Base-by-base conservation (phyloP, 352 stramenopile species). In the Thraustotheca clavata region DNA sequence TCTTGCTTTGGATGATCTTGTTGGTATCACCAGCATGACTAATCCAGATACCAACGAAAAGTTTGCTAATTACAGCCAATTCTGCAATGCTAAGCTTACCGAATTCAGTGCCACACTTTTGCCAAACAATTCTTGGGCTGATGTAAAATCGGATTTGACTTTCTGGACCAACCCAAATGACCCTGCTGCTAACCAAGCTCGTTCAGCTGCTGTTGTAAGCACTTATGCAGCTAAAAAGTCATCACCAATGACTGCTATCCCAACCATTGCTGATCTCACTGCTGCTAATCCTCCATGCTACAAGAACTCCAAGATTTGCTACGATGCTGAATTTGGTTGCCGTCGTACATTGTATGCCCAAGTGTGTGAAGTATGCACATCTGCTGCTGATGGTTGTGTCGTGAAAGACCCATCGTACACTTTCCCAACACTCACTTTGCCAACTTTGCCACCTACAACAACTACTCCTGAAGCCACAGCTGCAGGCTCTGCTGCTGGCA, bases 91-190 rank as follows among this genome's bases (percentile, higher is more conserved):
- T 27, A 77, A 76, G 12, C 71, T 71, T 0, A 67, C 86, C 7
- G 78, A 89, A 67, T 88, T 80, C 62, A 52, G 43, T 31, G 43
- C 43, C 9, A 52, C 43, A 31, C 7, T 52, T 24, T 18, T 52
- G 43, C 43, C 43, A 24, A 52, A 52, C 43, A 52, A 52, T 31
- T 52, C 43, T 24, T 52, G 43, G 43, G 43, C 43, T 18, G 43
- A 52, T 7, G 43, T 52, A 24, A 26, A 2, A 11, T 26, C 11
- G 24, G n/a, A 24, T 31, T 24, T 52, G 11, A 52, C 43, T 2
- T 92, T 92, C 73, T 92, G 83, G 83, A 67, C 78, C 2, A 63
- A 88, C 34, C 79, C 83, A 31, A 60, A 79, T 1, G 76, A 88
- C 76, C 47, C 63, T 24, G 71, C 70, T 0, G 76, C 75, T 27